Evolutionary conservation across 129 eudicot genomes (phyloP), one percentile per base, ranked within the genome.

Genomic region (Kitagawia praeruptora): DNA sequence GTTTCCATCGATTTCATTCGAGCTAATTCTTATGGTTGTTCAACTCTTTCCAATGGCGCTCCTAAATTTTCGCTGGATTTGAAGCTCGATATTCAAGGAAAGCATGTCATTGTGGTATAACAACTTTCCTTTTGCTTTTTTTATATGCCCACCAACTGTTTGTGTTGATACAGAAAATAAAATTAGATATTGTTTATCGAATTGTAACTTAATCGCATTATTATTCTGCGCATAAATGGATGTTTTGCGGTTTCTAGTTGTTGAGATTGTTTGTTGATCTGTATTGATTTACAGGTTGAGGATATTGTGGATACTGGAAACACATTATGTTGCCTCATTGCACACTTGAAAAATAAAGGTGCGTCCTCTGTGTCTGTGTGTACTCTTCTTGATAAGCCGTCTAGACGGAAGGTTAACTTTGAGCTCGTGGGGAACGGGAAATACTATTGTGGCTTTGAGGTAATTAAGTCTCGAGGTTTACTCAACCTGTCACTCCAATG

Each of bases 251-350:
- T 46, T 46, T 46, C 49, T 45, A 45, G 15, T 45, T 45, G 48
- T 45, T 31, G 34, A 31, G 34, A 44, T 41, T 25, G 28, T 45
- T 74, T 74, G 18, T 31, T 74, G 25, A 25, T 73, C 3, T 72
- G 76, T 18, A 42, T 61, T 56, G 41, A 18, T 73, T 19, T 23
- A 61, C 75, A 89, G 98, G 97, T 94, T 83, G 98, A 94, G 80
- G 98, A 94, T 75, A 94, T 94, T 81, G 97, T 94, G 51, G 98
- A 94, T 81, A 91, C 98, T 4, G 98, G 98, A 67, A 87, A 82
- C 85, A 94, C 98, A 70, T 61, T 94, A 77, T 83, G 83, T 2
- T 76, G 80, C 76, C 90, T 94, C 58, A 87, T 91, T 70, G 82
- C 86, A 5, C 86, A 87, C 86, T 83, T 94, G 89, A 81, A 88